Evolutionary conservation across 2,329 filamentous ascomycete genomes (phyloP).

Genomic region (Kalmusia sp.): DNA sequence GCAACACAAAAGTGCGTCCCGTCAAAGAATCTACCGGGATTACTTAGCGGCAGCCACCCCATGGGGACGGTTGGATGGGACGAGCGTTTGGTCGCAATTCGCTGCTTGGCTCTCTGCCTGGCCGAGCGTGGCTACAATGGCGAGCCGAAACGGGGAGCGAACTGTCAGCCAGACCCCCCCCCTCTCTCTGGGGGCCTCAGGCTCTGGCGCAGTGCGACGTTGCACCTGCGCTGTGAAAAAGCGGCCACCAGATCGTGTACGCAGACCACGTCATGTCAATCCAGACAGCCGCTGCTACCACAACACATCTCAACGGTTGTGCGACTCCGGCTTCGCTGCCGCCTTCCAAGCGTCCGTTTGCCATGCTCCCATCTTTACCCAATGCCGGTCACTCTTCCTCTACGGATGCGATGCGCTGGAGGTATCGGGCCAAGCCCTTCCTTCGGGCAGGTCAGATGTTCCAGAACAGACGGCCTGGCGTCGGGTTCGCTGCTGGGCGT

Average conservation of each 20-base stretch:
- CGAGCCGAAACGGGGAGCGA: conserved; percentile 17
- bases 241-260: not conserved
- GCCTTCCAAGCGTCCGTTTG: not conserved
- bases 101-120: conserved; percentile 34
- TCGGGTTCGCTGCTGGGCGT: conserved; percentile 33
- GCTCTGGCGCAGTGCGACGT: conserved; percentile 35
- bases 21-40: conserved; percentile 26
- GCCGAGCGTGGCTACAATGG: conserved; percentile 33
- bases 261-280: not conserved
- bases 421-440: conserved; percentile 41
- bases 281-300: not conserved
- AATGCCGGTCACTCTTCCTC: conserved; percentile 18
- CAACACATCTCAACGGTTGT: no score
- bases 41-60: conserved; percentile 32
- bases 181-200: no score
- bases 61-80: conserved; percentile 46
- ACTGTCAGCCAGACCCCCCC: conserved; percentile 15
- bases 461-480: conserved; percentile 40
- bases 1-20: conserved; percentile 3
- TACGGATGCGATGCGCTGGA: conserved; percentile 11
- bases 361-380: not conserved
- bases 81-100: conserved; percentile 25
- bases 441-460: conserved; percentile 40
- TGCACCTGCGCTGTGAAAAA: conserved; percentile 17
- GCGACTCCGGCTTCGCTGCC: not conserved